These are phyloP conservation scores for Chenopodium berlandieri DNA, from an alignment of 148 eudicot genomes.

Conservation along the genomic window DNA sequence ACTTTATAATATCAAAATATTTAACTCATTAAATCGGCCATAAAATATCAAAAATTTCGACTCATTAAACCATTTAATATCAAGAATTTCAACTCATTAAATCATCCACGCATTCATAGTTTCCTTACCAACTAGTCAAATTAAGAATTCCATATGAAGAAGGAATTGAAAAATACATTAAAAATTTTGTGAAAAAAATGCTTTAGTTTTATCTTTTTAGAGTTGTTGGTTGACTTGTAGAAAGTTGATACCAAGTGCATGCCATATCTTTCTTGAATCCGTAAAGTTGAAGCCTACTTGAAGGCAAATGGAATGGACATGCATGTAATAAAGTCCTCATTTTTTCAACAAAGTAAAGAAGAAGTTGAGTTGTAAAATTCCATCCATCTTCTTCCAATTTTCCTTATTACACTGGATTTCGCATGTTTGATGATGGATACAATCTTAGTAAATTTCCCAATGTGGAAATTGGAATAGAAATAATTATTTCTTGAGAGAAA, in stretches of 20 bases:
- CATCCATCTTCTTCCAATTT: not conserved
- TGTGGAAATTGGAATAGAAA: too few relatives aligned
- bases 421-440: not conserved
- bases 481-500: too few relatives aligned
- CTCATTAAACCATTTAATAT: not conserved
- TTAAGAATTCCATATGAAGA: too few relatives aligned
- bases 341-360: slow-evolving; percentile 15
- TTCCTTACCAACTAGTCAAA: not conserved
- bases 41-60: not conserved
- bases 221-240: not conserved
- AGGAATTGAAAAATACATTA: too few relatives aligned
- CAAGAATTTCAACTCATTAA: too few relatives aligned
- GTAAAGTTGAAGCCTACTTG: not conserved
- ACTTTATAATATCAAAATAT: not conserved
- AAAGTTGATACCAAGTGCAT: slow-evolving; percentile 13
- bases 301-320: slow-evolving; percentile 22
- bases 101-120: not conserved
- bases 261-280: slow-evolving; percentile 13
- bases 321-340: not conserved
- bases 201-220: not conserved
- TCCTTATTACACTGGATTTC: not conserved
- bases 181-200: too few relatives aligned
- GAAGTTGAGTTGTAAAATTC: not conserved
- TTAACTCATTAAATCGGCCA: not conserved
- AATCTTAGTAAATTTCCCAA: too few relatives aligned